Percentiles rank a stretch among this genome's conserved stretches.
phyloP scores from a whole-genome alignment of 192 early-diverging fungal species.

The Pilobolus umbonatus region DNA sequence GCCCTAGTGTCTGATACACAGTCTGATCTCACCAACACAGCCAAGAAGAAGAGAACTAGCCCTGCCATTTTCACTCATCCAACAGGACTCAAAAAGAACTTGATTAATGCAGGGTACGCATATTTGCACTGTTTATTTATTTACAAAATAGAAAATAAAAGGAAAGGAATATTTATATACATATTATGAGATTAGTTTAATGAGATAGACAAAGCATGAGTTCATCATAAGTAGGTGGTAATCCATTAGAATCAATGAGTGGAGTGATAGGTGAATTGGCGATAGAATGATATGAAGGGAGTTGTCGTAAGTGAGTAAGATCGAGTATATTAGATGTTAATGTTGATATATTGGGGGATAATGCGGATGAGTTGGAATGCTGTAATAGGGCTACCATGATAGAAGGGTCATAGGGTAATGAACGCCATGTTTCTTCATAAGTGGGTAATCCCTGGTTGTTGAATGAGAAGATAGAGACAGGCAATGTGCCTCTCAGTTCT shows the following conservation, averaged over 20 bases:
- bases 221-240: constrained; percentile 13
- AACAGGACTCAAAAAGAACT: neutral
- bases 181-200: neutral
- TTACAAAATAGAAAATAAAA: neutral
- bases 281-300: too few relatives aligned
- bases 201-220: neutral
- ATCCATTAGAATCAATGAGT: too few relatives aligned
- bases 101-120: neutral
- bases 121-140: neutral
- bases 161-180: neutral
- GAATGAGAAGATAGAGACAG: constrained; percentile 22
- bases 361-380: too few relatives aligned
- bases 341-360: too few relatives aligned
- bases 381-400: constrained; percentile 11
- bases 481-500: constrained; percentile 31
- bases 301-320: too few relatives aligned
- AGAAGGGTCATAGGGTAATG: constrained; percentile 24
- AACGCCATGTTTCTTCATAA: constrained; percentile 27
- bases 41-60: neutral
- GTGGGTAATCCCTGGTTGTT: constrained; percentile 14
- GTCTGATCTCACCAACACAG: too few relatives aligned
- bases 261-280: too few relatives aligned
- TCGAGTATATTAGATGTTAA: too few relatives aligned
- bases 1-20: too few relatives aligned
- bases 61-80: neutral